A percentile compares a stretch with the other conserved stretches of the same genome.
Evolutionary conservation across 768 basidiomycete genomes (phyloP).

Genomic region (Russula sp.): DNA sequence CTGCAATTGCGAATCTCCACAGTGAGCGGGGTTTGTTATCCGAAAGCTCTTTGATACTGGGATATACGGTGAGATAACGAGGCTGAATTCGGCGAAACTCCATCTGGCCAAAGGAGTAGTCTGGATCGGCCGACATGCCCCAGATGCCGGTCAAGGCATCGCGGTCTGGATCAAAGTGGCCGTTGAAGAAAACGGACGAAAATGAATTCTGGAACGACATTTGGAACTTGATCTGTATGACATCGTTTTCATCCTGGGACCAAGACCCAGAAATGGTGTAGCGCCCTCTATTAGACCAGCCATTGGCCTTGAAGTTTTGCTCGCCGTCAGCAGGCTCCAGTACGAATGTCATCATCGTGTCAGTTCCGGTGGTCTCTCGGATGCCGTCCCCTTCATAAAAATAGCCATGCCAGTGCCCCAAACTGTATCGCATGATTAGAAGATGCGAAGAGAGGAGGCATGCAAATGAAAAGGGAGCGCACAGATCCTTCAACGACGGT

Average conservation of each 20-base stretch:
- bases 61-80: slow-evolving; percentile 26
- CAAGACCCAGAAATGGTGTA: slow-evolving; percentile 23
- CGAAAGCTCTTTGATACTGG: slow-evolving; percentile 25
- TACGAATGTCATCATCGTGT: slow-evolving; percentile 15
- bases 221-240: slow-evolving; percentile 18
- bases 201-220: slow-evolving; percentile 7
- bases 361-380: neutral
- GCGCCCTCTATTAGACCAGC: slow-evolving; percentile 14
- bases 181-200: slow-evolving; percentile 11
- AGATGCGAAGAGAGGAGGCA: too few relatives aligned
- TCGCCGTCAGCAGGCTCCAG: slow-evolving; percentile 10
- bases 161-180: slow-evolving; percentile 6
- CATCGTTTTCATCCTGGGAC: slow-evolving; percentile 16
- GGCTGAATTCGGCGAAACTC: slow-evolving; percentile 28
- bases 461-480: neutral
- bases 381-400: slow-evolving; percentile 1
- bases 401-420: slow-evolving; percentile 20
- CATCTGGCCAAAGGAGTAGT: slow-evolving; percentile 7
- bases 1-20: slow-evolving; percentile 31
- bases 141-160: slow-evolving; percentile 11
- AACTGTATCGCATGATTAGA: neutral
- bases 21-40: slow-evolving; percentile 27
- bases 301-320: slow-evolving; percentile 11
- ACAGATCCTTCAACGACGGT: slow-evolving; percentile 15
- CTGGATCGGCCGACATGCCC: neutral